A percentile compares a stretch with the other conserved stretches of the same genome.
phyloP scores from a whole-genome alignment of 2,329 filamentous ascomycete species.

The Ophiocordyceps camponoti-leonardi region DNA sequence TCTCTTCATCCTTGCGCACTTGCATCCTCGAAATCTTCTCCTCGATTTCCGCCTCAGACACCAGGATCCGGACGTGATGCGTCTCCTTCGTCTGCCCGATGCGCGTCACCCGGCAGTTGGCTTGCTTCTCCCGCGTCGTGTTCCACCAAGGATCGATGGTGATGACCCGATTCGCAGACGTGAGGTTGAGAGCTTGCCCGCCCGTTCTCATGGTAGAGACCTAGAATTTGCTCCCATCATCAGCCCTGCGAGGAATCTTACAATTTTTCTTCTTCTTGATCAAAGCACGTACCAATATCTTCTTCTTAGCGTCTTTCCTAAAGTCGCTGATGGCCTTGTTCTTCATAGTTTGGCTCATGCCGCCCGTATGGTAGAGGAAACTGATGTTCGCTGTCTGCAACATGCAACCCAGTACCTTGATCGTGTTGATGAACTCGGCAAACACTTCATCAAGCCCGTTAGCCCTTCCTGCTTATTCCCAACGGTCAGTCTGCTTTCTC shows the following conservation, averaged over 20 bases:
- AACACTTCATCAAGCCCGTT: slow-evolving; percentile 13
- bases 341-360: slow-evolving; percentile 5
- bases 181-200: slow-evolving; percentile 22
- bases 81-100: slow-evolving; percentile 47
- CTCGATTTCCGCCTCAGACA: slow-evolving; percentile 37
- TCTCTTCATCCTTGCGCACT: slow-evolving; percentile 29
- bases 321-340: slow-evolving; percentile 8
- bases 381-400: slow-evolving; percentile 8
- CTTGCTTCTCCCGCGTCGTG: slow-evolving; percentile 41
- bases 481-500: background rate
- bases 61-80: slow-evolving; percentile 37
- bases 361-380: slow-evolving; percentile 21
- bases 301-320: background rate
- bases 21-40: slow-evolving; percentile 38
- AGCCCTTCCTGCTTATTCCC: background rate
- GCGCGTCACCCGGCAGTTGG: slow-evolving; percentile 40
- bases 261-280: no score
- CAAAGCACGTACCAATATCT: slow-evolving; percentile 17
- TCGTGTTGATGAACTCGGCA: slow-evolving; percentile 14
- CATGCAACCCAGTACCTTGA: slow-evolving; percentile 17
- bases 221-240: slow-evolving; percentile 6
- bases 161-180: slow-evolving; percentile 32
- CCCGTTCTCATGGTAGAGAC: slow-evolving; percentile 17
- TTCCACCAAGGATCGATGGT: slow-evolving; percentile 47
- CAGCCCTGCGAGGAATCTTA: background rate